Conservation (phyloP, 108 stramenopile species). For the Fragilariopsis cylindrus region DNA sequence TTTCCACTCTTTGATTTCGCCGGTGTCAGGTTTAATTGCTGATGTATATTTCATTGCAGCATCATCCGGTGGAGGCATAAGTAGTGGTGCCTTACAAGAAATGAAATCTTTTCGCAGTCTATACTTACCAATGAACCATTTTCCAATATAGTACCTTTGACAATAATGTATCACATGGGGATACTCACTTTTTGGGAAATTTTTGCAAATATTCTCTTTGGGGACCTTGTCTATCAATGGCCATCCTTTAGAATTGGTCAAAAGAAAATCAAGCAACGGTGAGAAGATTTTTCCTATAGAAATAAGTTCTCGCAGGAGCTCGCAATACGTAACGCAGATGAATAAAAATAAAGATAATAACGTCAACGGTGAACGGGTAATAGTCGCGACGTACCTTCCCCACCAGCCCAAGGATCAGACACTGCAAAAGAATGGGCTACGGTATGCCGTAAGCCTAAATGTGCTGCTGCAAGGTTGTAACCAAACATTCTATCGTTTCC, state of each 20-base stretch:
- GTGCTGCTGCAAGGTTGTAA: slow-evolving; percentile 84
- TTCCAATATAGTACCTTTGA: slow-evolving; percentile 67
- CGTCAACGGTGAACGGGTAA: no score
- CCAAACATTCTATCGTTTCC: slow-evolving; percentile 72
- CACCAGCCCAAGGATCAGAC: slow-evolving; percentile 45
- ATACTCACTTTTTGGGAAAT: slow-evolving; percentile 46
- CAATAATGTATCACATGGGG: slow-evolving; percentile 80
- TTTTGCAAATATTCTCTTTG: slow-evolving; percentile 51
- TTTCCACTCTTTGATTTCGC: slow-evolving; percentile 12
- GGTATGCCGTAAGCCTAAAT: slow-evolving; percentile 60
- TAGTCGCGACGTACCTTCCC: slow-evolving; percentile 41
- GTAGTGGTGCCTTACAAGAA: slow-evolving; percentile 65
- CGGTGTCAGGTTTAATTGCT: slow-evolving; percentile 49
- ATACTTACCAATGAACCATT: slow-evolving; percentile 79
- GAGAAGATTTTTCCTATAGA: no score
- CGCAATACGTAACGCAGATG: no score
- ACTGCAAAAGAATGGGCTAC: slow-evolving; percentile 74
- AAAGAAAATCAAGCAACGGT: no score
- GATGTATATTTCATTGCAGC: slow-evolving; percentile 51
- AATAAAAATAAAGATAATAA: slow-evolving; percentile 40
- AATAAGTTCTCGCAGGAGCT: no score
- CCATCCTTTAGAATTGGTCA: slow-evolving; percentile 26
- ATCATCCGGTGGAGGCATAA: slow-evolving; percentile 65
- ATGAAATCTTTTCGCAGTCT: slow-evolving; percentile 70
- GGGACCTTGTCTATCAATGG: slow-evolving; percentile 45